Evolutionary conservation across 495 filamentous ascomycete species (phyloP), one percentile per base, ranked within the genome.

Genomic region (Annulohypoxylon stygium): DNA sequence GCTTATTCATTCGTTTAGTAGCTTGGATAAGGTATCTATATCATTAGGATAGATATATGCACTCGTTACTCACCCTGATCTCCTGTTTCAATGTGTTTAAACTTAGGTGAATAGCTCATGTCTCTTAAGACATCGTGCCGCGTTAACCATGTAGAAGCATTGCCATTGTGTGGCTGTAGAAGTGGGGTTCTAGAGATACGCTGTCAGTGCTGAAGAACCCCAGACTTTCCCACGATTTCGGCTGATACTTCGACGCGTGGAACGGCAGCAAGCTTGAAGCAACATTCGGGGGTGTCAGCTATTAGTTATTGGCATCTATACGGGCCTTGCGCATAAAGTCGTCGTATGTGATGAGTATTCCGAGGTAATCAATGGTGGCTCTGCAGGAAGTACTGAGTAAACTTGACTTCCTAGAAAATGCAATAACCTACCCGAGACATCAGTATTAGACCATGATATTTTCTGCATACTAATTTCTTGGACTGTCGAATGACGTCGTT

Each of bases 91-190:
- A 8, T 8, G 16, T 47, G 43, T 2, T 20, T 16, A 20, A 8
- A 7, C 9, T 20, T 18, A 5, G 43, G n/a, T 47, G 37, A 11
- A 10, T 39, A 12, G 37, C 8, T 12, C 37, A 39, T 30, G 14
- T 47, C n/a, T 47, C 18, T 12, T 20, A 47, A 16, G 16, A 20
- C 5, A 20, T 6, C 18, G 8, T 47, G 43, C 18, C 43, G 43
- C 43, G 43, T 47, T 20, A 47, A 47, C 16, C 12, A 3, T 4
- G 2, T 43, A 47, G 43, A 47, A 6, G 43, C 43, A 47, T 47
- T 47, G 43, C 43, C 43, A 47, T 47, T 47, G 43, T 16, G 16
- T 47, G 43, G 43, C 43, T 47, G 14, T 45, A 45, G 14, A 45
- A 16, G 43, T 20, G 43, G 43, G 43, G 43, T 18, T 47, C 8